Base-by-base conservation (phyloP, 176 grass and related monocot species). In the Juncus effusus region DNA sequence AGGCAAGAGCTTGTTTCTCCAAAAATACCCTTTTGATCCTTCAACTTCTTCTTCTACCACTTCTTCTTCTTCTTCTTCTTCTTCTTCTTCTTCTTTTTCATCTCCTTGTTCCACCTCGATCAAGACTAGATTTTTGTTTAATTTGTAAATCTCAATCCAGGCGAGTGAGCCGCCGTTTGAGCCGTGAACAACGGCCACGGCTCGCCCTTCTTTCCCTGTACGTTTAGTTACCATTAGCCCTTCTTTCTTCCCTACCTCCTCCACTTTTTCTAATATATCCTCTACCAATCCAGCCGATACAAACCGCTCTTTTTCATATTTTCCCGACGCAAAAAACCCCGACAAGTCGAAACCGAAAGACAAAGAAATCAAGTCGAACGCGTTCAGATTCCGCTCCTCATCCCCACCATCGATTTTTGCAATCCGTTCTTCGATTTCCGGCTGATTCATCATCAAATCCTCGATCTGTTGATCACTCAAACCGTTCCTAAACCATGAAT, bases 361-460 rank as follows among this genome's bases (percentile, higher is more conserved):
- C 15, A 74, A 44, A 64, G 75, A 54, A 38, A 83, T 83, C 9
- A 78, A 59, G 19, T 83, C 62, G 11, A 78, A 83, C 8, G 81
- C 75, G 38, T 78, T 83, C 16, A 78, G 37, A 44, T 67, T 58
- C 37, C 54, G 54, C 16, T 14, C 44, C 45, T 68, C 75, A 13
- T 69, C 81, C 2, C 42, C 61, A 19, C 8, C n/a, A 13, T 73
- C 36, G 10, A 70, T 16, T 51, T 78, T 64, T 37, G 55, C 38
- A 13, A 65, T 65, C 0, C 61, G 62, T 40, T 67, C 51, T 15
- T 72, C 51, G 7, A 77, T 60, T 49, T 77, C 40, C 13, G 75
- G 62, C 11, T 11, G 42, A 62, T 64, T 45, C 35, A 70, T 60
- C 36, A 58, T 60, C 6, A 78, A 38, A 10, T 62, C 54, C 2